These are phyloP conservation scores for Sphaerulina populicola DNA, from an alignment of 2,329 filamentous ascomycete species.

Conservation along the genomic window DNA sequence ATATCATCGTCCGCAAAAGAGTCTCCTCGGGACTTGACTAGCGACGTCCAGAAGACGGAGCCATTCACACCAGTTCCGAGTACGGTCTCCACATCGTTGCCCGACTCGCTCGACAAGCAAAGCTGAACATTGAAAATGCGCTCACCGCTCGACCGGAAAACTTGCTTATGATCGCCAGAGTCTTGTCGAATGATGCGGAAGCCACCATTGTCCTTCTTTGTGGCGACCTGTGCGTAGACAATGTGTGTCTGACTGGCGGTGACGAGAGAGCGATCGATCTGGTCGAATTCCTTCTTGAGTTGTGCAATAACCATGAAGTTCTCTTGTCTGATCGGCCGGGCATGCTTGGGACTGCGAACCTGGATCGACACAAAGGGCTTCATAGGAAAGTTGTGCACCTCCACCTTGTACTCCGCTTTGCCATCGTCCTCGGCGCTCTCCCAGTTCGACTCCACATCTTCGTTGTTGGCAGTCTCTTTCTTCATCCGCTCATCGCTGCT, in stretches of 20 bases:
- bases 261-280: conserved; percentile 87
- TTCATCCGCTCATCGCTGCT: conserved; percentile 49
- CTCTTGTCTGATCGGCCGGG: conserved; percentile 62
- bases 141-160: conserved; percentile 85
- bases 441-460: conserved; percentile 63
- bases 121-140: conserved; percentile 91
- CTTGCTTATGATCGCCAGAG: conserved; percentile 80
- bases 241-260: conserved; percentile 87
- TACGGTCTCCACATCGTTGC: conserved; percentile 64
- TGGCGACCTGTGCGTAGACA: conserved; percentile 71
- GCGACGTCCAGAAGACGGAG: conserved; percentile 88
- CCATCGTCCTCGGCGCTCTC: conserved; percentile 74
- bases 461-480: conserved; percentile 47
- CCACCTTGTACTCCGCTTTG: conserved; percentile 58
- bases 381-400: conserved; percentile 91
- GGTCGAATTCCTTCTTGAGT: conserved; percentile 95
- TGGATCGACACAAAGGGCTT: conserved; percentile 89
- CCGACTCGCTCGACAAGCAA: conserved; percentile 50
- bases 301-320: conserved; percentile 86
- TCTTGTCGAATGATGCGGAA: conserved; percentile 90
- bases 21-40: conserved; percentile 69
- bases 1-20: conserved; percentile 68
- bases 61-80: conserved; percentile 91
- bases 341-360: conserved; percentile 51
- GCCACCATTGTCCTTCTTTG: conserved; percentile 65